These are phyloP conservation scores for Talaromyces thailandensis DNA, from an alignment of 495 filamentous ascomycete genomes.

Conservation along the genomic window DNA sequence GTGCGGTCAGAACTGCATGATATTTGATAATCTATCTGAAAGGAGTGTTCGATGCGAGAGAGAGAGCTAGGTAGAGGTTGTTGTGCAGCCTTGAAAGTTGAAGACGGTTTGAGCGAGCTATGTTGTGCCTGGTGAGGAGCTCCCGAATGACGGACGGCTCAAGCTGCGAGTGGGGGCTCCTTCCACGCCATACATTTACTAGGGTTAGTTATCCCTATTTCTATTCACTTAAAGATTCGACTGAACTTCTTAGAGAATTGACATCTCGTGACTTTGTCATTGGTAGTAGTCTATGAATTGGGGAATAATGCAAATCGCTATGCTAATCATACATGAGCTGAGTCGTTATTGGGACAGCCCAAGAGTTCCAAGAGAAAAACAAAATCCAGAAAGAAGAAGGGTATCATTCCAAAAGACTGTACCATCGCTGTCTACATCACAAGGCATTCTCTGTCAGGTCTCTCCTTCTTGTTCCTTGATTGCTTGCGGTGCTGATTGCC, in stretches of 20 bases:
- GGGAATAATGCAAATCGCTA: constrained; percentile 2
- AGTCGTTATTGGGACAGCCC: too few relatives aligned
- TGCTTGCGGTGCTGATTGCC: constrained; percentile 29
- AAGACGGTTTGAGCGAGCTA: not conserved
- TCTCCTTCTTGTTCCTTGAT: constrained; percentile 29
- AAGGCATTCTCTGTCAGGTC: constrained; percentile 64
- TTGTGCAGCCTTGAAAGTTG: not conserved
- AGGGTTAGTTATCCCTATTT: not conserved
- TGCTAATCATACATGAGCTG: constrained; percentile 1
- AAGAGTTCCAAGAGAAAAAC: not conserved
- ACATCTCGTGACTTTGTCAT: not conserved
- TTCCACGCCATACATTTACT: not conserved
- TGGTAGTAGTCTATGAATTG: not conserved
- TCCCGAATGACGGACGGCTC: not conserved
- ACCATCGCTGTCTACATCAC: constrained; percentile 36
- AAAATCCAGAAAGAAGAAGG: not conserved
- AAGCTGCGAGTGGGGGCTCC: not conserved
- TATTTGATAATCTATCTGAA: too few relatives aligned
- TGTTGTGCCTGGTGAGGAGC: not conserved
- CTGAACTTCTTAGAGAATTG: not conserved
- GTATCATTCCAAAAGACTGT: not conserved
- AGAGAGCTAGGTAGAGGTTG: not conserved
- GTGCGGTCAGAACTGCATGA: not conserved
- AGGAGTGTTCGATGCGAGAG: not conserved
- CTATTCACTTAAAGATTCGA: not conserved